Base-by-base conservation (phyloP, 768 basidiomycete genomes). In the Lentinula boryana region DNA sequence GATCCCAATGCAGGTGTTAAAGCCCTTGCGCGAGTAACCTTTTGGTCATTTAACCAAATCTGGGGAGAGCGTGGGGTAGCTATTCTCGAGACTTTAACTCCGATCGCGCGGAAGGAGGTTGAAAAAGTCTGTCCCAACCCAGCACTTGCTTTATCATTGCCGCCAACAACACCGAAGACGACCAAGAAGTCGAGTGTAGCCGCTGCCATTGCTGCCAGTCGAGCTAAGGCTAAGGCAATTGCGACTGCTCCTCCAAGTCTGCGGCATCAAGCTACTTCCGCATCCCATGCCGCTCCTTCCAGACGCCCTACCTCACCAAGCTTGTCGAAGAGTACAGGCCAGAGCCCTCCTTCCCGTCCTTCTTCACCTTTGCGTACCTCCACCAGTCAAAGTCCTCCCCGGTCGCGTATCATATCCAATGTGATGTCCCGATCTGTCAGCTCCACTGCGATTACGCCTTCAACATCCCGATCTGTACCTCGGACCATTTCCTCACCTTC, bases 181-280 rank as follows among this genome's bases (percentile, higher is more conserved):
- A 71, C 72, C 57, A 94, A 93, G 75, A 94, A 94, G 72, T 84
- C 84, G 49, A 92, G 91, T 61, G 78, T 95, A 59, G 88, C 91
- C 43, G 91, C 93, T 8, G 85, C 91, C 23, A 91, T 95, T 66
- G 94, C 94, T 43, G 93, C 94, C 21, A 95, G 90, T 69, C 83
- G 93, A 23, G 91, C 89, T 15, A 95, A 92, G 69, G 91, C 91
- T 15, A 93, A 87, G 67, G 87, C 84, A 21, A 91, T 91, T 62
- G 90, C 92, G 2, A 86, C 80, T 35, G 89, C 91, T 8, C 92
- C 92, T 18, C 92, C 92, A 3, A 82, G 83, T 55, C 77, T 91
- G 53, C 81, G 88, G 56, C 92, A 93, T 70, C 90, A 92, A 69
- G 89, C 91, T 5, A 93, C 89, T 8, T 89, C 91, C 53, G 76